These are phyloP conservation scores for Forsythia suspensa DNA, from an alignment of 257 asterid genomes.

Conservation along the genomic window DNA sequence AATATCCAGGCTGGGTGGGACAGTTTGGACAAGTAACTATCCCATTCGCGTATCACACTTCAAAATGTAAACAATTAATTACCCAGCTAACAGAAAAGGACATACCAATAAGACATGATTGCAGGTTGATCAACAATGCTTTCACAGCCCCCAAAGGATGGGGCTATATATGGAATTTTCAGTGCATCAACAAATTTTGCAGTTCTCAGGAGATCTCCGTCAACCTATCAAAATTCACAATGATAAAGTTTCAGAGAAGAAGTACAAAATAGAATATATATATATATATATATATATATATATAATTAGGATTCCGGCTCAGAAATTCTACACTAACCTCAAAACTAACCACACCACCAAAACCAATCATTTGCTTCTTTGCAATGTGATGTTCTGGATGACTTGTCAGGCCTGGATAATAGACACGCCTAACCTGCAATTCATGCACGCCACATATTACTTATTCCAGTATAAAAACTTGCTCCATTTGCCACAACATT, in stretches of 20 bases:
- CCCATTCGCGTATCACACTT: neutral
- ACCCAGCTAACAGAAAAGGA: neutral
- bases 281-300: neutral
- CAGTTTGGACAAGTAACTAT: neutral
- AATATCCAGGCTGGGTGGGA: neutral
- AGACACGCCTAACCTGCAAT: constrained; percentile 75
- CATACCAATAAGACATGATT: constrained; percentile 91
- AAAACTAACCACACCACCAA: constrained; percentile 95
- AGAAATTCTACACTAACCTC: constrained; percentile 57
- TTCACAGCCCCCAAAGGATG: constrained; percentile 93
- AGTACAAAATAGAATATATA: neutral
- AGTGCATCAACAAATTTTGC: constrained; percentile 79
- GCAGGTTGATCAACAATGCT: constrained; percentile 98
- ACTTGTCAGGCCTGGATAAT: constrained; percentile 89
- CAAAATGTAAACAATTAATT: neutral
- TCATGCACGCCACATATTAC: constrained; percentile 9
- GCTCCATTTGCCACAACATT: neutral
- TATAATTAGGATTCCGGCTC: neutral
- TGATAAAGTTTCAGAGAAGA: constrained; percentile 16
- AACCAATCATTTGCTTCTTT: constrained; percentile 87
- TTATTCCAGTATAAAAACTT: neutral
- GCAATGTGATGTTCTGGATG: constrained; percentile 87
- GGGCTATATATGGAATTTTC: constrained; percentile 85
- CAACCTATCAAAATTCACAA: constrained; percentile 45
- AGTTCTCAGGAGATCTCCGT: constrained; percentile 70